A percentile compares a stretch with the other conserved stretches of the same genome.
phyloP scores from a whole-genome alignment of 164 flowering plant species.

The Dillenia suffruticosa region DNA sequence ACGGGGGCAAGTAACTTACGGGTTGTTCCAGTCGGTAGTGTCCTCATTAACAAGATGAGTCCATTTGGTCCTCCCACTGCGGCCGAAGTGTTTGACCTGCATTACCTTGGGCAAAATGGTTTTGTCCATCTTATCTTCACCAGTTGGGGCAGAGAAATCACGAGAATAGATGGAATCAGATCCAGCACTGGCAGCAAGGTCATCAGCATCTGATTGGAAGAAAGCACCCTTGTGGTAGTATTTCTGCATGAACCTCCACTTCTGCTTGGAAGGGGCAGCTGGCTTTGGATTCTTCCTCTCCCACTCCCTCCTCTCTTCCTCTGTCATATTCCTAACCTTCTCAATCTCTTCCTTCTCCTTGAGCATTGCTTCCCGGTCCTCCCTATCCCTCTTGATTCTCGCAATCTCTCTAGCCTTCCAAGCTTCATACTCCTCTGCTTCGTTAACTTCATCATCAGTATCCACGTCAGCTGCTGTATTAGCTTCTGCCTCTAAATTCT shows the following conservation, averaged over 20 bases:
- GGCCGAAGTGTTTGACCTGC: constrained; percentile 97
- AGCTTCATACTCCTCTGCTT: constrained; percentile 89
- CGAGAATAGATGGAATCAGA: constrained; percentile 48
- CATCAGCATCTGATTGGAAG: constrained; percentile 67
- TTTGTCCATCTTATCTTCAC: constrained; percentile 89
- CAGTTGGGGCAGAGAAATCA: constrained; percentile 90
- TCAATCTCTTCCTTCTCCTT: constrained; percentile 92
- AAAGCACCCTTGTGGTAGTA: constrained; percentile 95
- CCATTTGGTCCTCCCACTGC: constrained; percentile 97
- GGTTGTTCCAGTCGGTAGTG: constrained; percentile 93
- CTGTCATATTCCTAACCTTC: constrained; percentile 86
- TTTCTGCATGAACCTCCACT: constrained; percentile 97
- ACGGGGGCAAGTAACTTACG: constrained; percentile 41
- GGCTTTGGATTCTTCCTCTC: constrained; percentile 88
- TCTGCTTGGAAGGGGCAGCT: constrained; percentile 49
- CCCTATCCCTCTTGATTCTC: constrained; percentile 90
- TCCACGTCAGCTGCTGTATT: constrained; percentile 72
- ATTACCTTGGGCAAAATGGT: constrained; percentile 85
- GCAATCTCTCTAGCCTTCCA: constrained; percentile 91
- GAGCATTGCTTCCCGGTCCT: constrained; percentile 65
- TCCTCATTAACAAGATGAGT: constrained; percentile 95
- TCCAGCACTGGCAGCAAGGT: constrained; percentile 47
- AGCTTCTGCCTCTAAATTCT: constrained; percentile 63
- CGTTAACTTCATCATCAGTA: constrained; percentile 87
- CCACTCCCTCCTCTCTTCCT: constrained; percentile 91